Evolutionary conservation across 495 filamentous ascomycete species (phyloP), one percentile per base, ranked within the genome.

Genomic region (Endocarpon pusillum): DNA sequence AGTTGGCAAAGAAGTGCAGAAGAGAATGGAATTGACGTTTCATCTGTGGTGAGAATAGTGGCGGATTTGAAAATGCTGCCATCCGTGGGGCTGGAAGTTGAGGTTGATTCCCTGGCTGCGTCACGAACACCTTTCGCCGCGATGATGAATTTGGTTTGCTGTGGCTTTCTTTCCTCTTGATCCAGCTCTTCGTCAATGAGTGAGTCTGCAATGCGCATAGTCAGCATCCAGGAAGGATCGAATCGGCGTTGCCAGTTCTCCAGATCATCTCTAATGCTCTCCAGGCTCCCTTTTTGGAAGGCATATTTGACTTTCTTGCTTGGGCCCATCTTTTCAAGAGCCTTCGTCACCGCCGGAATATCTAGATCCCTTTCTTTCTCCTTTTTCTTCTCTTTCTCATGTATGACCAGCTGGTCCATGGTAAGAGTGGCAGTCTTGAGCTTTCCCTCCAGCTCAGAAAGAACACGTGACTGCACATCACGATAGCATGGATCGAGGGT

Each of bases 181-280:
- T n/a, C 28, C 14, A 50, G 26, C 35, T 43, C 35, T 19, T 42
- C 25, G 32, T 54, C 52, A 19, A 57, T 43, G 6, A 20, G 17
- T 2, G 25, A 19, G 33, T 29, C 35, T 21, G 38, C 32, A 1
- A 49, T 38, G 14, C 29, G 35, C 32, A 49, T 19, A 19, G 53
- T 46, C 23, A 57, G 30, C 17, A 40, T 49, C 48, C 51, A 58
- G 3, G 43, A 41, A 3, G 53, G 43, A 41, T 58, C 47, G 19
- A 49, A 58, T n/a, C 36, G 22, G 17, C 36, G 31, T 31, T 54
- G 42, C 47, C 50, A 57, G 12, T 19, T 8, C 19, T 43, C 39
- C 0, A 54, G 34, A 19, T 52, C 47, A 14, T 40, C 8, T 22
- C 52, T 44, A 9, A 36, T 34, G 23, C 39, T 38, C 24, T 48